phyloP scores from a whole-genome alignment of 139 green algal genomes.

The Picochlorum sp. region DNA sequence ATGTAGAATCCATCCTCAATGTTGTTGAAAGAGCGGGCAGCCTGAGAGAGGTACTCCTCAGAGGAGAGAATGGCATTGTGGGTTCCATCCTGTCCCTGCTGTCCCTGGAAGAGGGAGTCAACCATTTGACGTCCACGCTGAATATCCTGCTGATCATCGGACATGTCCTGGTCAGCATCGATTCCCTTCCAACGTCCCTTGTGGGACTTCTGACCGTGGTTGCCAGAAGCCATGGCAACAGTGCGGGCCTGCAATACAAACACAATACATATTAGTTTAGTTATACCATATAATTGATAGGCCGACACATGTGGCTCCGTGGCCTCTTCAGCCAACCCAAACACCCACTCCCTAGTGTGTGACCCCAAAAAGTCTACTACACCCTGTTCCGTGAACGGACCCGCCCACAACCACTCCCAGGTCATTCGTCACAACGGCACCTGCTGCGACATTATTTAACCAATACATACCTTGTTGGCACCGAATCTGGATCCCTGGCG shows the following conservation, averaged over 20 bases:
- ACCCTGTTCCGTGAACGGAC: no score
- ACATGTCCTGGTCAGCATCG: constrained; percentile 74
- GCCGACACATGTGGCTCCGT: no score
- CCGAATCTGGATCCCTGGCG: constrained; percentile 11
- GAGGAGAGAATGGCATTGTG: constrained; percentile 82
- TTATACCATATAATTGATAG: no score
- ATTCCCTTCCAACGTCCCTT: constrained; percentile 77
- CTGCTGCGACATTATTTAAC: no score
- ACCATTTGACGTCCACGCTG: constrained; percentile 83
- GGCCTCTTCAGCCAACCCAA: no score
- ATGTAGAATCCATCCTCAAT: constrained; percentile 97
- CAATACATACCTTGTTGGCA: constrained; percentile 10
- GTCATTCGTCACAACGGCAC: no score
- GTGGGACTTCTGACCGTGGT: constrained; percentile 23
- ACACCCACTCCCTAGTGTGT: no score
- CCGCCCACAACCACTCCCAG: no score
- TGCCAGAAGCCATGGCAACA: constrained; percentile 6
- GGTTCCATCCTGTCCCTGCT: constrained; percentile 59
- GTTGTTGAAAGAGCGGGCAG: constrained; percentile 71
- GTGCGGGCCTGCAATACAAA: constrained; percentile 5
- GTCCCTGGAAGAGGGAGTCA: constrained; percentile 88
- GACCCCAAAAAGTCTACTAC: no score
- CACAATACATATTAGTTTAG: no score
- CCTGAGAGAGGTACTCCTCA: constrained; percentile 79
- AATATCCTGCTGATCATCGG: constrained; percentile 98